Conservation (phyloP, 352 stramenopile genomes). For the Aphanomyces invadans region DNA sequence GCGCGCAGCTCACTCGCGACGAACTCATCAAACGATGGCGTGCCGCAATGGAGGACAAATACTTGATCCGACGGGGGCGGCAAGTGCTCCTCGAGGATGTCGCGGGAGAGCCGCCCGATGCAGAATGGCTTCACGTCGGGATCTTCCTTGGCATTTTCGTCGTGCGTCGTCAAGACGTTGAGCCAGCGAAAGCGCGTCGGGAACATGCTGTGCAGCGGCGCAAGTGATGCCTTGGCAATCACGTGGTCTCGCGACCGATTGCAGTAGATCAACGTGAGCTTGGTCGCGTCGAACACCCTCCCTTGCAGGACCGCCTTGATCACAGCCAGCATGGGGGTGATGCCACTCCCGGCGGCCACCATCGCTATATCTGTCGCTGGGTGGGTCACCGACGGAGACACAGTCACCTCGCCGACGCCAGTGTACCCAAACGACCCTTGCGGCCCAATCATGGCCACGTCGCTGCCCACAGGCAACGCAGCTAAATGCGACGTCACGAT, state of each 20-base stretch:
- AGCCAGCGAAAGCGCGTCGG: slow-evolving; percentile 48
- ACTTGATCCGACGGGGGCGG: slow-evolving; percentile 35
- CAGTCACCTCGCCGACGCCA: slow-evolving; percentile 40
- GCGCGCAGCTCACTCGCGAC: slow-evolving; percentile 37
- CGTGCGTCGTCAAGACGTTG: slow-evolving; percentile 43
- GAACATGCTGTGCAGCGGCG: slow-evolving; percentile 77
- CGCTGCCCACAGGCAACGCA: slow-evolving; percentile 41
- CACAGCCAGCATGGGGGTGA: slow-evolving; percentile 78
- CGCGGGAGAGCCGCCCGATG: slow-evolving; percentile 42
- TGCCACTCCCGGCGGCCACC: slow-evolving; percentile 66
- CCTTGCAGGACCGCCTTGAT: slow-evolving; percentile 61
- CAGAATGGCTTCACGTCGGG: slow-evolving; percentile 45
- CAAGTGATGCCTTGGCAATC: slow-evolving; percentile 62
- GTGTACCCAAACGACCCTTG: slow-evolving; percentile 59
- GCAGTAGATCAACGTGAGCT: slow-evolving; percentile 66
- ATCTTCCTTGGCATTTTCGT: slow-evolving; percentile 33
- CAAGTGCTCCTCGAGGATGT: slow-evolving; percentile 40
- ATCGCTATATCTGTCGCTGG: slow-evolving; percentile 59
- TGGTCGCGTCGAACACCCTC: slow-evolving; percentile 36
- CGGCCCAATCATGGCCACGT: slow-evolving; percentile 64
- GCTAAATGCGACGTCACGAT: slow-evolving; percentile 68
- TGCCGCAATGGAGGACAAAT: slow-evolving; percentile 64
- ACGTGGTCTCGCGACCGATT: slow-evolving; percentile 60
- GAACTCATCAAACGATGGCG: slow-evolving; percentile 61
- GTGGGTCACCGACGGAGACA: slow-evolving; percentile 30